These are phyloP conservation scores for Adiantum capillusveneris DNA, from an alignment of 75 land plant species.

Conservation along the genomic window DNA sequence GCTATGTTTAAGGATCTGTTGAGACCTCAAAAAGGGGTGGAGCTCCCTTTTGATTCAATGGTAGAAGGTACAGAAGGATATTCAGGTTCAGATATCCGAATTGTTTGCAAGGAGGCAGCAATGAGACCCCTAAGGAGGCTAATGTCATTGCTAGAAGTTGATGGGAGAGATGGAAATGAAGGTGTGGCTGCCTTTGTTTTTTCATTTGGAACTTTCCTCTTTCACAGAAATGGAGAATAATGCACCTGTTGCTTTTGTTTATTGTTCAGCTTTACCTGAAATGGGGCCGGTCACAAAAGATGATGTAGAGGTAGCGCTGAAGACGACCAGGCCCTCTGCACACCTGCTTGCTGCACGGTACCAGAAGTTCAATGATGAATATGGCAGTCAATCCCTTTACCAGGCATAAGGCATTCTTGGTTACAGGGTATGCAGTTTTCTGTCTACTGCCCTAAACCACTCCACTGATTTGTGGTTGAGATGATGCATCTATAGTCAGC, in stretches of 20 bases:
- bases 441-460: too few species aligned
- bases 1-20: conserved; percentile 87
- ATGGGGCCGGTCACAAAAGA: conserved; percentile 68
- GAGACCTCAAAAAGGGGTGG: conserved; percentile 22
- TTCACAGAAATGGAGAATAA: too few species aligned
- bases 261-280: conserved; percentile 56
- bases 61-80: conserved; percentile 78
- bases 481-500: too few species aligned
- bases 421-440: too few species aligned
- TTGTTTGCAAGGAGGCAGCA: conserved; percentile 97
- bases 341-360: conserved; percentile 83
- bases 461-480: too few species aligned
- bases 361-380: conserved; percentile 81
- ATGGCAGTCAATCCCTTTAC: conserved; percentile 74
- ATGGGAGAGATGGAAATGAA: conserved; percentile 39
- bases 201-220: neutral
- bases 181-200: conserved; percentile 23
- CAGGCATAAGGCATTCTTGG: too few species aligned
- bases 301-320: conserved; percentile 71
- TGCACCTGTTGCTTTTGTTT: neutral
- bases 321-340: conserved; percentile 89
- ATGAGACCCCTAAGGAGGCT: conserved; percentile 91
- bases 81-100: conserved; percentile 97
- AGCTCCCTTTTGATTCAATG: conserved; percentile 68
- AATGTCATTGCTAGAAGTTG: conserved; percentile 65